Evolutionary conservation across 78 protist species (phyloP).

Genomic region (Parvularia atlantis): DNA sequence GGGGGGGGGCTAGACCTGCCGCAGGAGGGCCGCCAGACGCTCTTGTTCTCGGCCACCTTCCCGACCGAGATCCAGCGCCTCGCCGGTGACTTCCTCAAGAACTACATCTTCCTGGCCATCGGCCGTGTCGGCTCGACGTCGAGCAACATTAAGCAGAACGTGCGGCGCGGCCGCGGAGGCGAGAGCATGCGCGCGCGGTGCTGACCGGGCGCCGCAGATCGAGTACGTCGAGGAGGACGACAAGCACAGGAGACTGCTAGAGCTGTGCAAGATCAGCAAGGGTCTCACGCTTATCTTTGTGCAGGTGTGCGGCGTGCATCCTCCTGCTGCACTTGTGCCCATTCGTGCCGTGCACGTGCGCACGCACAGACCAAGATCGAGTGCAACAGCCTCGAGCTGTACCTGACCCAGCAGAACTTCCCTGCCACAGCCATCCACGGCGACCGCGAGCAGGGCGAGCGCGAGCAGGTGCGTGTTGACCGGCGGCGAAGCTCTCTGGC

Average conservation of each 20-base stretch:
- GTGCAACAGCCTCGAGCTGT: slow-evolving; percentile 72
- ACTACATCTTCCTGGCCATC: slow-evolving; percentile 85
- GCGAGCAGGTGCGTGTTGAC: slow-evolving; percentile 93
- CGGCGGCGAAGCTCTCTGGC: slow-evolving; percentile 33
- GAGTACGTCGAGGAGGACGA: slow-evolving; percentile 59
- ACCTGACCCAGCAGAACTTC: slow-evolving; percentile 40
- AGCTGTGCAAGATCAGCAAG: slow-evolving; percentile 15
- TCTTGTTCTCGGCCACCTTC: slow-evolving; percentile 98
- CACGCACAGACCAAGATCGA: slow-evolving; percentile 67
- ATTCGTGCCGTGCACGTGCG: too few species aligned
- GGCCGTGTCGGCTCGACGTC: slow-evolving; percentile 95
- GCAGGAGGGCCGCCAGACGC: slow-evolving; percentile 84
- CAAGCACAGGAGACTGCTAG: slow-evolving; percentile 62
- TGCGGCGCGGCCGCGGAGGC: not conserved
- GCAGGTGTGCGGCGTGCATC: too few species aligned
- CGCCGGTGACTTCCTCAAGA: slow-evolving; percentile 79
- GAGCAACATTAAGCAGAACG: slow-evolving; percentile 73
- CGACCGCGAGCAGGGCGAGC: slow-evolving; percentile 90
- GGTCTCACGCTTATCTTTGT: slow-evolving; percentile 69
- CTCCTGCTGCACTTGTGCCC: too few species aligned
- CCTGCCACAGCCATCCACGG: slow-evolving; percentile 90
- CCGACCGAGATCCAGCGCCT: slow-evolving; percentile 88
- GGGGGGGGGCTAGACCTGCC: too few species aligned
- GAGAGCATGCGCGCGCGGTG: not conserved
- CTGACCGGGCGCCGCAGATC: slow-evolving; percentile 50